Conservation (phyloP, 805 yeast genomes). For the Suhomyces sp. region DNA sequence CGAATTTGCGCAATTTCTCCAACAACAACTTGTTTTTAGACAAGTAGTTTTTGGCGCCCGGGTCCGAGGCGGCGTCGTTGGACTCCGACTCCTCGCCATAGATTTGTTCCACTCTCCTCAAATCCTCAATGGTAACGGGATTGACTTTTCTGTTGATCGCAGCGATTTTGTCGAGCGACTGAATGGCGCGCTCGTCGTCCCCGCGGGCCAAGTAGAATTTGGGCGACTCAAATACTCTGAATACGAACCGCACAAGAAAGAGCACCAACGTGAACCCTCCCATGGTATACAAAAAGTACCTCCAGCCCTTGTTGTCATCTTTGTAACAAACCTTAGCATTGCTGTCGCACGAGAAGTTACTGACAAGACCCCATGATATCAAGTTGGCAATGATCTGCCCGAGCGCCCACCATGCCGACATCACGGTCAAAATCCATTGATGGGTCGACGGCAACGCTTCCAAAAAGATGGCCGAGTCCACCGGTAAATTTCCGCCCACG, state of each 20-base stretch:
- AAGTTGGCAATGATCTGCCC: conserved; percentile 55
- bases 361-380: conserved; percentile 55
- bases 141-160: conserved; percentile 39
- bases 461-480: conserved; percentile 24
- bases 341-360: conserved; percentile 44
- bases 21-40: conserved; percentile 18
- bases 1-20: conserved; percentile 25
- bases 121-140: conserved; percentile 45
- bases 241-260: conserved; percentile 32
- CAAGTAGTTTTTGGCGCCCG: not conserved
- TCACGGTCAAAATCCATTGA: conserved; percentile 23
- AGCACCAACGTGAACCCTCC: conserved; percentile 44
- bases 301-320: conserved; percentile 55
- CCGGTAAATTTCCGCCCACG: conserved; percentile 25
- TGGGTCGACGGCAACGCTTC: conserved; percentile 22
- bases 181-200: conserved; percentile 48
- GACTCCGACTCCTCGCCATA: not conserved
- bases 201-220: conserved; percentile 52
- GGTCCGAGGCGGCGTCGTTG: conserved; percentile 9
- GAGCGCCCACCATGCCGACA: conserved; percentile 50
- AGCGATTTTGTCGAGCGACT: conserved; percentile 44
- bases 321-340: conserved; percentile 39
- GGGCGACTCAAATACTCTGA: conserved; percentile 53
- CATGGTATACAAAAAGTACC: conserved; percentile 50
- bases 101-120: conserved; percentile 41